Conservation (phyloP, 1,284 basidiomycete species). For the Apiotrichum siamense region DNA sequence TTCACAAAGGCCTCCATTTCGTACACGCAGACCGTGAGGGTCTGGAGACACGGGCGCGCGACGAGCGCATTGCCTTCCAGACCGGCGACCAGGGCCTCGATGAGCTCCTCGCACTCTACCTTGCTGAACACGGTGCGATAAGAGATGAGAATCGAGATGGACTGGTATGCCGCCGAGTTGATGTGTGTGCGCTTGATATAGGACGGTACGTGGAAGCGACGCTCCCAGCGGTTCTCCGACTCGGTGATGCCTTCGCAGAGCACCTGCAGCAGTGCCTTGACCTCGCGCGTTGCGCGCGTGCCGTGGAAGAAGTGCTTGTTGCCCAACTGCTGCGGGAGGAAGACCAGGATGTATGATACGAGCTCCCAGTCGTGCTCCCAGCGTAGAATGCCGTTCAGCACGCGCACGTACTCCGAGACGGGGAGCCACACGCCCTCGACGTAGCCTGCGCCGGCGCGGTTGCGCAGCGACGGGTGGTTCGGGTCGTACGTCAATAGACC, state of each 20-base stretch:
- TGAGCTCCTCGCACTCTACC: conserved; percentile 58
- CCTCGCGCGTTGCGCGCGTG: conserved; percentile 62
- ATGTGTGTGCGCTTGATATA: conserved; percentile 69
- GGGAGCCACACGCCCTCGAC: conserved; percentile 59
- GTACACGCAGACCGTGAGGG: conserved; percentile 79
- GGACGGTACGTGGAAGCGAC: conserved; percentile 46
- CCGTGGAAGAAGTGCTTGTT: conserved; percentile 98
- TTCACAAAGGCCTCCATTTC: conserved; percentile 81
- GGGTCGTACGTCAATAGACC: conserved; percentile 67
- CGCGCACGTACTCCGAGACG: conserved; percentile 68
- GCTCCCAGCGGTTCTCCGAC: conserved; percentile 31
- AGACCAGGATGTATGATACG: conserved; percentile 83
- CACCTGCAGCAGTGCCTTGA: conserved; percentile 61
- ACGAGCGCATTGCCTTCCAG: conserved; percentile 66
- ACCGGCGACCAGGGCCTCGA: conserved; percentile 78
- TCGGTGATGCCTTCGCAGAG: conserved; percentile 55
- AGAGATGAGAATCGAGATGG: conserved; percentile 79
- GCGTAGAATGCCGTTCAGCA: conserved; percentile 64
- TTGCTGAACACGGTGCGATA: conserved; percentile 69
- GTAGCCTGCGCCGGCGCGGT: conserved; percentile 51
- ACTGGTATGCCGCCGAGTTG: conserved; percentile 80
- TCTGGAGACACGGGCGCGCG: conserved; percentile 87
- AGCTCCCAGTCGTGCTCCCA: conserved; percentile 87
- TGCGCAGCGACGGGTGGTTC: conserved; percentile 46
- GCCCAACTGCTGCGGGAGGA: conserved; percentile 81